phyloP scores from a whole-genome alignment of 2,329 filamentous ascomycete species.

The Neospermospora avenae region DNA sequence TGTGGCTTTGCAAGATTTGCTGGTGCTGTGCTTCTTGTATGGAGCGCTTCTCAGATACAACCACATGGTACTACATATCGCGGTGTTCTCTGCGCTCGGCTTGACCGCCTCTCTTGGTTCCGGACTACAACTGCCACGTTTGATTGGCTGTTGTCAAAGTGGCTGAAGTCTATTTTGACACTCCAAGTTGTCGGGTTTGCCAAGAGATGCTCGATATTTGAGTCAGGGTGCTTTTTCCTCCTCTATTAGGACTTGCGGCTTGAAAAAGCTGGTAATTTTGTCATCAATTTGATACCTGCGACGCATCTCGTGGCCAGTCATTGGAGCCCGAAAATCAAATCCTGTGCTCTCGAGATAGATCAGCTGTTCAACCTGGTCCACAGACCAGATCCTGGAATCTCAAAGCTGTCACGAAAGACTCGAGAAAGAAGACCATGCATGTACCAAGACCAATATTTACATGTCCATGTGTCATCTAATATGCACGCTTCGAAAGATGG shows the following conservation, averaged over 20 bases:
- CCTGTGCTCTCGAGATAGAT: no score
- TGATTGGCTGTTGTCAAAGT: neutral
- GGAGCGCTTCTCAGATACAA: neutral
- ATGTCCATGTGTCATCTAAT: neutral
- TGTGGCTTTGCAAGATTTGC: neutral
- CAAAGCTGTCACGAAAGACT: neutral
- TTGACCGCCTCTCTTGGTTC: conserved; percentile 8
- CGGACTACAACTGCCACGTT: neutral
- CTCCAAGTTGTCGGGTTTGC: neutral
- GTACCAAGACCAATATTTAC: neutral
- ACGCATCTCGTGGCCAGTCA: no score
- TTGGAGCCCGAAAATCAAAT: no score
- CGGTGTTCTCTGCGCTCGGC: neutral
- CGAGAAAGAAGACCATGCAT: neutral
- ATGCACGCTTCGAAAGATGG: neutral
- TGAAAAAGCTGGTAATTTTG: neutral
- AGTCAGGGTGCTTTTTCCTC: neutral
- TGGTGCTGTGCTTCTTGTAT: neutral
- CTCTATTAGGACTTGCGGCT: neutral
- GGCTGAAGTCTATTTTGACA: conserved; percentile 1
- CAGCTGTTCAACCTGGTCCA: no score
- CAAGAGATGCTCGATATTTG: neutral
- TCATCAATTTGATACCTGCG: neutral
- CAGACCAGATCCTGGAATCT: no score
- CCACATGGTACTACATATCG: neutral